Percentiles rank a stretch among this genome's conserved stretches.
These are phyloP conservation scores for Penicillium nucicola DNA, from an alignment of 495 filamentous ascomycete species.

Conservation along the genomic window DNA sequence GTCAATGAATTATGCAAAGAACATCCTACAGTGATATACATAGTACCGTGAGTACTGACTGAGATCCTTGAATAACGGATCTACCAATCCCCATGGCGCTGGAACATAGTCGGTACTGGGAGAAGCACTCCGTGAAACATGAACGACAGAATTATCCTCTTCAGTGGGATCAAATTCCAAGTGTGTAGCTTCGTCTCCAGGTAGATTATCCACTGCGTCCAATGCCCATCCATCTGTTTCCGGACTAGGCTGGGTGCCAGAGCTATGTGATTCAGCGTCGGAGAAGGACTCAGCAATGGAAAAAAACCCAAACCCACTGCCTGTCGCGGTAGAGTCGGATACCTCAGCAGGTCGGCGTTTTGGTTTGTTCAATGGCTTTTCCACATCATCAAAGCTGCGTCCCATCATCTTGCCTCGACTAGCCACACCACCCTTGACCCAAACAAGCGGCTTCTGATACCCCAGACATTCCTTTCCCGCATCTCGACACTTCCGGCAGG, in stretches of 20 bases:
- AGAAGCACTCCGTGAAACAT: constrained; percentile 5
- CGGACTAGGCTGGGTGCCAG: constrained; percentile 15
- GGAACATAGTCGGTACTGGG: constrained; percentile 13
- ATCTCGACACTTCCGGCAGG: constrained; percentile 61
- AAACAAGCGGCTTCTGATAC: constrained; percentile 54
- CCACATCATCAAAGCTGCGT: constrained; percentile 41
- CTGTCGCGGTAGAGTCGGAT: not conserved
- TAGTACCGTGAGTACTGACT: constrained; percentile 36
- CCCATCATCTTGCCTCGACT: constrained; percentile 53
- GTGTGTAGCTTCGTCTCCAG: not conserved
- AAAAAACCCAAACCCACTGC: constrained; percentile 8
- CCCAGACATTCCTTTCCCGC: constrained; percentile 60
- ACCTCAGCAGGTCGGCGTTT: not conserved
- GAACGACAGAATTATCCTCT: constrained; percentile 9
- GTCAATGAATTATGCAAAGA: not conserved
- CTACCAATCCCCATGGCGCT: constrained; percentile 36
- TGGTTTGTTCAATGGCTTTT: constrained; percentile 7
- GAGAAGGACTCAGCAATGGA: constrained; percentile 16
- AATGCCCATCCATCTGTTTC: constrained; percentile 16
- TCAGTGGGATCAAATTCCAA: not conserved
- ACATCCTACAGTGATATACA: constrained; percentile 38
- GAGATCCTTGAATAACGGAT: constrained; percentile 42
- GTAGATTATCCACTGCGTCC: constrained; percentile 1
- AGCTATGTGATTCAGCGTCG: constrained; percentile 18
- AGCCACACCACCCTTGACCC: constrained; percentile 50